Evolutionary conservation across 2,329 filamentous ascomycete genomes (phyloP), one percentile per base, ranked within the genome.

Genomic region (Metarhizium humberi): DNA sequence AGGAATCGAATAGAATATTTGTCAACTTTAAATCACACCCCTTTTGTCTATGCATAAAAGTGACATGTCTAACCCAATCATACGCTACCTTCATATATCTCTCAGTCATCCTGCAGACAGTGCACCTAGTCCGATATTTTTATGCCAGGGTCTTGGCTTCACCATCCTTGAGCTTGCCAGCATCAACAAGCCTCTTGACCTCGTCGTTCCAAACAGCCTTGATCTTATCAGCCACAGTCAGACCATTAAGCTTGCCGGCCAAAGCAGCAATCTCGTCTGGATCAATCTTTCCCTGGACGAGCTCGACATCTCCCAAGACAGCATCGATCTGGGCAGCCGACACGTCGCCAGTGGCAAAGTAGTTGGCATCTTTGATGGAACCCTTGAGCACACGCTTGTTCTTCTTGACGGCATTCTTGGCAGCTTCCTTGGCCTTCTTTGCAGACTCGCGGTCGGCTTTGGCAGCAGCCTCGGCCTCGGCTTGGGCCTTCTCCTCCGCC

Each of bases 331-430:
- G 83, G 11, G 82, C 76, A 14, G 89, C 78, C n/a, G 87, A 81
- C 30, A 86, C 76, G 57, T 92, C 87, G 54, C 85, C 84, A 20
- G 77, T 77, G 56, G 78, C 80, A 72, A 99, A 96, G 84, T 99
- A 99, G 80, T 96, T 96, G 66, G 89, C 92, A 63, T 99, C 94
- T 81, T 99, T 99, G 74, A 92, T 88, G 61, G 89, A 91, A 59
- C 84, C 86, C 73, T 95, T 91, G 65, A 99, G 85, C 50, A 97
- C 88, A 79, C 94, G 90, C 84, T 96, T 96, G 84, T 99, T 99
- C 88, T 99, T 99, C 88, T 99, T 99, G 66, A 94, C 88, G 14
- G 94, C 94, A 68, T 91, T 96, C 85, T 99, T 99, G 56, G 94
- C 94, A 2, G 92, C 92, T 75, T 99, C 94, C 80, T 97, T 99